Evolutionary conservation across 345 rosid species (phyloP).

Genomic region (Bruguiera parviflora): DNA sequence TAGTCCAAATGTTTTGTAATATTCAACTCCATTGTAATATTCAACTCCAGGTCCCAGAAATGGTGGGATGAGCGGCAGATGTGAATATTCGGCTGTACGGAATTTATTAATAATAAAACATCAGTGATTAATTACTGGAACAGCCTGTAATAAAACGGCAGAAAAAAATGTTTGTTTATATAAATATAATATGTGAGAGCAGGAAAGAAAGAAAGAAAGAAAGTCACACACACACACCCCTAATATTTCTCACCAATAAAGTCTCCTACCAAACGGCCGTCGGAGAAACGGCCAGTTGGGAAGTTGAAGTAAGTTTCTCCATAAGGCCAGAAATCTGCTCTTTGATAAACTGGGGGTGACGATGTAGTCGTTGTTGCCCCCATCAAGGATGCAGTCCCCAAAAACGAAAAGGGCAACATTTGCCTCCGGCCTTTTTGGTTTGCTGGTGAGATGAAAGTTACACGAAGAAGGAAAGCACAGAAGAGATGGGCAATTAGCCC

Average conservation of each 20-base stretch:
- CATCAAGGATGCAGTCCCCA: slow-evolving; percentile 77
- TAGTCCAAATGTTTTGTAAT: too few relatives aligned
- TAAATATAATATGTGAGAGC: too few relatives aligned
- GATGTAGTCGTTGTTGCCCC: slow-evolving; percentile 83
- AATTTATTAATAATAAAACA: too few relatives aligned
- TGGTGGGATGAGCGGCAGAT: too few relatives aligned
- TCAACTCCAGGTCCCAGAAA: too few relatives aligned
- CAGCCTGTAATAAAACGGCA: too few relatives aligned
- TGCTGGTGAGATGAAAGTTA: slow-evolving; percentile 6
- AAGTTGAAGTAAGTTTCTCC: slow-evolving; percentile 64
- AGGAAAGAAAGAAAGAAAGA: neutral
- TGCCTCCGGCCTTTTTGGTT: slow-evolving; percentile 4
- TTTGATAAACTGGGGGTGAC: slow-evolving; percentile 69
- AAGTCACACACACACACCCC: neutral
- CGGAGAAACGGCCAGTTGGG: slow-evolving; percentile 87
- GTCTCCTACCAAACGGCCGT: slow-evolving; percentile 71
- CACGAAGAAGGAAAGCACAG: slow-evolving; percentile 17
- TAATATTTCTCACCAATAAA: slow-evolving; percentile 53
- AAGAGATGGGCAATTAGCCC: slow-evolving; percentile 18
- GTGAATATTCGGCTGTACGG: too few relatives aligned
- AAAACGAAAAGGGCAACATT: slow-evolving; percentile 50
- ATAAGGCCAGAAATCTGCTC: slow-evolving; percentile 80
- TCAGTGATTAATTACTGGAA: too few relatives aligned
- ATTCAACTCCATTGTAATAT: too few relatives aligned
- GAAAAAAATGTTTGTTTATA: too few relatives aligned